phyloP scores from a whole-genome alignment of 2,329 filamentous ascomycete genomes.

The Fusarium sambucinum region DNA sequence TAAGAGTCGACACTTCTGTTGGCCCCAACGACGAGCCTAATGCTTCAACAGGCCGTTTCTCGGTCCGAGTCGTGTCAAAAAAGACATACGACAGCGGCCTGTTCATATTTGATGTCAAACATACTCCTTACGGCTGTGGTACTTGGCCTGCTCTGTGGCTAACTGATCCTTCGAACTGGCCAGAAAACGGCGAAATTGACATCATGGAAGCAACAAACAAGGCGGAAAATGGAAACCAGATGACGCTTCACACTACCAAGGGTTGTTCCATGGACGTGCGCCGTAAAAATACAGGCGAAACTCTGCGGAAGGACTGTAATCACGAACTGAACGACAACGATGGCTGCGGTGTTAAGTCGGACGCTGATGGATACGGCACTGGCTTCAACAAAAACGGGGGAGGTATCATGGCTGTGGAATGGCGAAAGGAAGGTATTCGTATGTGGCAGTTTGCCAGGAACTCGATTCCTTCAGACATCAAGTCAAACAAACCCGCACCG shows the following conservation, averaged over 20 bases:
- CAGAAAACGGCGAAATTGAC: slow-evolving; percentile 73
- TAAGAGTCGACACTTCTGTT: slow-evolving; percentile 72
- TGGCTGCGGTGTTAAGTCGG: slow-evolving; percentile 67
- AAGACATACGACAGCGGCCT: slow-evolving; percentile 70
- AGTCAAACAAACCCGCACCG: slow-evolving; percentile 66
- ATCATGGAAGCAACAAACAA: slow-evolving; percentile 70
- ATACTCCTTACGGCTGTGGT: slow-evolving; percentile 72
- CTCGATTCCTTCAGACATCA: slow-evolving; percentile 65
- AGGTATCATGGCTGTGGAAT: slow-evolving; percentile 71
- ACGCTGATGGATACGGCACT: slow-evolving; percentile 60
- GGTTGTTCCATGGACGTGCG: slow-evolving; percentile 66
- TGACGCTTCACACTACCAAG: slow-evolving; percentile 69
- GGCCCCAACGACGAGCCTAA: slow-evolving; percentile 60
- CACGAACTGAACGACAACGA: slow-evolving; percentile 64
- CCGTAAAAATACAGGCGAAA: slow-evolving; percentile 64
- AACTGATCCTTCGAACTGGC: slow-evolving; percentile 71
- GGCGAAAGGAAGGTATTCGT: slow-evolving; percentile 70
- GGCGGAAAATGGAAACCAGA: slow-evolving; percentile 65
- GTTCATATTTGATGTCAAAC: slow-evolving; percentile 75
- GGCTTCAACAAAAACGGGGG: slow-evolving; percentile 66
- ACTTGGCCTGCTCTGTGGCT: slow-evolving; percentile 77
- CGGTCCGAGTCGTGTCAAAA: slow-evolving; percentile 72
- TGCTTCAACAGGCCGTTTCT: slow-evolving; percentile 70
- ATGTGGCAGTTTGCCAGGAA: slow-evolving; percentile 70
- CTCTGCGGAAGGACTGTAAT: slow-evolving; percentile 61